phyloP scores from a whole-genome alignment of 352 stramenopile species.

The Globisporangium solare region DNA sequence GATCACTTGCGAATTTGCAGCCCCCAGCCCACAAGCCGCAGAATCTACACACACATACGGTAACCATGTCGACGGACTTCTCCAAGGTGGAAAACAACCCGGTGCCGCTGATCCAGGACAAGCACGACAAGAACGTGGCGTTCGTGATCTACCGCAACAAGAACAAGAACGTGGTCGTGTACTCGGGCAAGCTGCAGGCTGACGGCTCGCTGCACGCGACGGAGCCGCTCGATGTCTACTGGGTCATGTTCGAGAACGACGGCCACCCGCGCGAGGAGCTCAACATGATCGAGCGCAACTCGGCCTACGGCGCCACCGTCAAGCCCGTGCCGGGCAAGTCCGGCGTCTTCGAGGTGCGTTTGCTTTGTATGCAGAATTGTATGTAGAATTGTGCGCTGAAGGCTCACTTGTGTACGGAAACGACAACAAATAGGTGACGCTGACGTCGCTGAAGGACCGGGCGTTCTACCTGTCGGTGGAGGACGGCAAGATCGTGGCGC shows the following conservation, averaged over 20 bases:
- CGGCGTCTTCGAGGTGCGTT: slow-evolving; percentile 61
- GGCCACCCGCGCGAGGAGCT: slow-evolving; percentile 75
- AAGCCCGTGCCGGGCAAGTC: slow-evolving; percentile 64
- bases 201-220: slow-evolving; percentile 58
- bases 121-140: slow-evolving; percentile 68
- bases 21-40: slow-evolving; percentile 6
- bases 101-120: slow-evolving; percentile 65
- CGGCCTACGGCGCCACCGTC: slow-evolving; percentile 71
- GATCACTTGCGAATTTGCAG: slow-evolving; percentile 5
- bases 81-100: slow-evolving; percentile 87
- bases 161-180: slow-evolving; percentile 89
- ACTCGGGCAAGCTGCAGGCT: slow-evolving; percentile 57
- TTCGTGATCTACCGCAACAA: slow-evolving; percentile 90
- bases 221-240: slow-evolving; percentile 83
- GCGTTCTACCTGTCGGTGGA: slow-evolving; percentile 68
- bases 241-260: slow-evolving; percentile 89
- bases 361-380: neutral
- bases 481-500: slow-evolving; percentile 68
- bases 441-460: slow-evolving; percentile 85
- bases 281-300: slow-evolving; percentile 86
- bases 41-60: neutral
- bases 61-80: slow-evolving; percentile 78
- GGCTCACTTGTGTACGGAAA: neutral
- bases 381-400: neutral
- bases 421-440: slow-evolving; percentile 21